These are phyloP conservation scores for Cyathus striatus DNA, from an alignment of 768 basidiomycete species.

Conservation along the genomic window DNA sequence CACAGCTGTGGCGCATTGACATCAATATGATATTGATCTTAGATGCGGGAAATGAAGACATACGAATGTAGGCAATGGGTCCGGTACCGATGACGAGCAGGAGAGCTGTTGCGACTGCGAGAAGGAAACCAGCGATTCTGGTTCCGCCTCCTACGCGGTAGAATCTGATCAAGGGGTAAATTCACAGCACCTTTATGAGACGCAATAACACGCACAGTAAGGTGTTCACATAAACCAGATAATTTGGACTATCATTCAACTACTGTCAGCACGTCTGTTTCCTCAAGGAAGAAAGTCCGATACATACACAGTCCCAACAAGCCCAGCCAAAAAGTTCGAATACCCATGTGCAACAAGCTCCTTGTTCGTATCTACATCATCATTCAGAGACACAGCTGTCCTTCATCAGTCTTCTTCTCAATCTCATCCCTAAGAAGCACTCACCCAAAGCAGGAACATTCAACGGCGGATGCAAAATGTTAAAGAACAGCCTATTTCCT, in stretches of 20 bases:
- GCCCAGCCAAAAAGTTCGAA: slow-evolving; percentile 80
- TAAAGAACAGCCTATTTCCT: slow-evolving; percentile 65
- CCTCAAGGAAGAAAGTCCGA: neutral
- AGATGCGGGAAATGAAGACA: slow-evolving; percentile 22
- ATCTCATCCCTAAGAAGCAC: slow-evolving; percentile 8
- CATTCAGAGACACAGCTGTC: slow-evolving; percentile 79
- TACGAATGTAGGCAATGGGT: slow-evolving; percentile 90
- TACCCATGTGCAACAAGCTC: slow-evolving; percentile 92
- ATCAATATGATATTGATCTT: neutral
- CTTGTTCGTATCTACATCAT: slow-evolving; percentile 86
- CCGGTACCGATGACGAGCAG: slow-evolving; percentile 81
- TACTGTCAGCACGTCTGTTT: slow-evolving; percentile 1
- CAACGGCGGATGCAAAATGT: slow-evolving; percentile 77
- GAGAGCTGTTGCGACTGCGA: slow-evolving; percentile 67
- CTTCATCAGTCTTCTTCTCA: neutral
- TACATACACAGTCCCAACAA: slow-evolving; percentile 75
- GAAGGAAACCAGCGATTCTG: slow-evolving; percentile 78
- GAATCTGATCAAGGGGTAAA: slow-evolving; percentile 42
- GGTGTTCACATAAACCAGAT: slow-evolving; percentile 86
- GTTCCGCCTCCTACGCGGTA: slow-evolving; percentile 91
- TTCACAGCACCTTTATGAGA: too few relatives aligned
- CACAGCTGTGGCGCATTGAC: slow-evolving; percentile 49
- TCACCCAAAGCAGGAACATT: slow-evolving; percentile 86
- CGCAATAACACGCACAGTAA: slow-evolving; percentile 46
- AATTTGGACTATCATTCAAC: slow-evolving; percentile 55